Evolutionary conservation across 2,329 filamentous ascomycete genomes (phyloP).

Genomic region (Pseudogymnoascus pannorum): DNA sequence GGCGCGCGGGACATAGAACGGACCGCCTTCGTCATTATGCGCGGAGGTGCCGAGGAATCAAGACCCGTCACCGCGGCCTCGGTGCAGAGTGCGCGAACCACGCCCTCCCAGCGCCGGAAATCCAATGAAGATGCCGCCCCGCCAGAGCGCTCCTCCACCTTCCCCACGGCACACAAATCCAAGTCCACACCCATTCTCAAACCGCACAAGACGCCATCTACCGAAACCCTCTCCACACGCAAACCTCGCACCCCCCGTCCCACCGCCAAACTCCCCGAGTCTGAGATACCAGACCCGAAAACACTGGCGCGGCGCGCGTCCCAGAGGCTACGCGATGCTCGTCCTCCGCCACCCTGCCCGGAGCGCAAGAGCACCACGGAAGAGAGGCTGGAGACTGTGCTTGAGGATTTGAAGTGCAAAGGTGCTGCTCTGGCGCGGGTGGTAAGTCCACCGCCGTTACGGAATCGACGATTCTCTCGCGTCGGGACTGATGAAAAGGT

Average conservation of each 20-base stretch:
- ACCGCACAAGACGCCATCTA: not conserved
- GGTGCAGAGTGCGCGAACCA: not conserved
- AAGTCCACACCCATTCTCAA: not conserved
- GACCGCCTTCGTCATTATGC: slow-evolving; percentile 61
- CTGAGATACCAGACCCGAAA: not conserved
- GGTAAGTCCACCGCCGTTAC: not conserved
- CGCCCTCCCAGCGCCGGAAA: not conserved
- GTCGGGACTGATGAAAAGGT: too few species aligned
- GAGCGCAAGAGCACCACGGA: not conserved
- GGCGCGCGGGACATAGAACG: slow-evolving; percentile 59
- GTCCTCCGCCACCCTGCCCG: not conserved
- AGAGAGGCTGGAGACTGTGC: not conserved
- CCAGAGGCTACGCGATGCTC: not conserved
- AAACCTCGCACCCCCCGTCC: not conserved
- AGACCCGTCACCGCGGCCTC: not conserved
- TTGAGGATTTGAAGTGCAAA: not conserved
- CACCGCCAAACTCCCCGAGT: not conserved
- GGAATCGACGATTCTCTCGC: not conserved
- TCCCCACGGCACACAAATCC: not conserved
- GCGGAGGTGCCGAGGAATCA: not conserved
- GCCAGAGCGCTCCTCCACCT: not conserved
- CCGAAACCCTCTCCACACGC: not conserved
- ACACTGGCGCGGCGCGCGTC: not conserved
- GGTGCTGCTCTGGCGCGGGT: not conserved
- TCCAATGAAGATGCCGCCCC: not conserved